Conservation (phyloP, 2,329 filamentous ascomycete species). For the Hawksworthiomyces lignivorus region DNA sequence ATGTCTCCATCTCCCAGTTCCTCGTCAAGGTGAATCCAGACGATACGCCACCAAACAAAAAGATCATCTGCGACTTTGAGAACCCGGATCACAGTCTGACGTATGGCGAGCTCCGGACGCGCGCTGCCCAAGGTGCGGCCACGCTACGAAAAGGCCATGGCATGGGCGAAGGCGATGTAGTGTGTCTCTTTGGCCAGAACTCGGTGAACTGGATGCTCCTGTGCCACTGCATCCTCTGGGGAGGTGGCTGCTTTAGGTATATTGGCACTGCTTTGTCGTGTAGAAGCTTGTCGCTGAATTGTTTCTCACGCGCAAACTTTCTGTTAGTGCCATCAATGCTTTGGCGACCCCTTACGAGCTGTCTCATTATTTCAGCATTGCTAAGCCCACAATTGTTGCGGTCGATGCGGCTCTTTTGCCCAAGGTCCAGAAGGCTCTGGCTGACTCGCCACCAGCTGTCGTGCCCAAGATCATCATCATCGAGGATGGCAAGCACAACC, state of each 20-base stretch:
- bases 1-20: conserved; percentile 19
- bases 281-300: too few relatives aligned
- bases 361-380: conserved; percentile 1
- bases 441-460: not conserved
- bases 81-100: conserved; percentile 8
- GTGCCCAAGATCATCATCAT: not conserved
- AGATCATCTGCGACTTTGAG: conserved; percentile 19
- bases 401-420: conserved; percentile 7
- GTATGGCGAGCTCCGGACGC: conserved; percentile 9
- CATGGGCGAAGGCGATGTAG: conserved; percentile 4
- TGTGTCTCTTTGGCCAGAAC: conserved; percentile 4
- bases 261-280: too few relatives aligned
- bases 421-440: not conserved
- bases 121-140: conserved; percentile 4
- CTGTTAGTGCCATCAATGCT: not conserved
- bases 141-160: not conserved
- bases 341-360: conserved; percentile 6
- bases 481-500: conserved; percentile 3
- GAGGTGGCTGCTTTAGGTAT: conserved; percentile 3
- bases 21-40: conserved; percentile 18
- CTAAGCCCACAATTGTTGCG: conserved; percentile 1
- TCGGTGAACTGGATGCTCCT: conserved; percentile 10
- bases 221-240: conserved; percentile 8
- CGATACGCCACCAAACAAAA: conserved; percentile 16
- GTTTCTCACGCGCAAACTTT: too few relatives aligned